Evolutionary conservation across 2,329 filamentous ascomycete species (phyloP).

Genomic region (Myriosclerotinia curreyana): DNA sequence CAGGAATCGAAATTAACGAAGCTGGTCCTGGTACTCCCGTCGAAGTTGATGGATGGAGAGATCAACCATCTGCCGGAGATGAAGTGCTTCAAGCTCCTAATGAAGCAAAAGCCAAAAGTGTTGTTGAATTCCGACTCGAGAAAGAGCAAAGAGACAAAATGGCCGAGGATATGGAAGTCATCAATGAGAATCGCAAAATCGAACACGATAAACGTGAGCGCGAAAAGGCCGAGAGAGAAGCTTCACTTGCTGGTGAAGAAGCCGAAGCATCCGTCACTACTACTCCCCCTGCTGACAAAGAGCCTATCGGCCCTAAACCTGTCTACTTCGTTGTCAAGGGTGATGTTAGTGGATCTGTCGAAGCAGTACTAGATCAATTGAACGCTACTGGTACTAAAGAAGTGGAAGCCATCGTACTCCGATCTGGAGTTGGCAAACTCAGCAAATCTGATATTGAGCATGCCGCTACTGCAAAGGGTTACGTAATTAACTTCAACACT

Average conservation of each 20-base stretch:
- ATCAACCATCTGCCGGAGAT: conserved; percentile 81
- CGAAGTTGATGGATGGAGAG: conserved; percentile 92
- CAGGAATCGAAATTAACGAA: conserved; percentile 66
- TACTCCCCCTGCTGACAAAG: not conserved
- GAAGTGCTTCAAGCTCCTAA: conserved; percentile 78
- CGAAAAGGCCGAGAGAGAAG: conserved; percentile 52
- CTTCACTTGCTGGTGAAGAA: conserved; percentile 42
- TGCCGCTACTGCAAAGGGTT: conserved; percentile 70
- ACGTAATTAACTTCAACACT: conserved; percentile 85
- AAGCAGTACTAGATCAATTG: conserved; percentile 79
- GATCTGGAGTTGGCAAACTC: conserved; percentile 73
- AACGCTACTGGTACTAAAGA: conserved; percentile 80
- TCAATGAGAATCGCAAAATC: conserved; percentile 62
- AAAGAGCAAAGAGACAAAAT: conserved; percentile 64
- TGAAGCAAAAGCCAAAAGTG: conserved; percentile 74
- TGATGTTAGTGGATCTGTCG: conserved; percentile 89
- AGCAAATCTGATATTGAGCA: conserved; percentile 87
- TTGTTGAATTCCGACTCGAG: conserved; percentile 73
- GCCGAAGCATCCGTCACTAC: conserved; percentile 35
- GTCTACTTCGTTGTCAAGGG: conserved; percentile 87
- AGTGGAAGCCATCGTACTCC: conserved; percentile 72
- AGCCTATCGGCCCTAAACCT: conserved; percentile 46
- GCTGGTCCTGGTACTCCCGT: conserved; percentile 86
- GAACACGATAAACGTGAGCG: conserved; percentile 60
- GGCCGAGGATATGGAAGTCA: conserved; percentile 68